phyloP scores from a whole-genome alignment of 2,329 filamentous ascomycete genomes.

The Talaromyces sp. region DNA sequence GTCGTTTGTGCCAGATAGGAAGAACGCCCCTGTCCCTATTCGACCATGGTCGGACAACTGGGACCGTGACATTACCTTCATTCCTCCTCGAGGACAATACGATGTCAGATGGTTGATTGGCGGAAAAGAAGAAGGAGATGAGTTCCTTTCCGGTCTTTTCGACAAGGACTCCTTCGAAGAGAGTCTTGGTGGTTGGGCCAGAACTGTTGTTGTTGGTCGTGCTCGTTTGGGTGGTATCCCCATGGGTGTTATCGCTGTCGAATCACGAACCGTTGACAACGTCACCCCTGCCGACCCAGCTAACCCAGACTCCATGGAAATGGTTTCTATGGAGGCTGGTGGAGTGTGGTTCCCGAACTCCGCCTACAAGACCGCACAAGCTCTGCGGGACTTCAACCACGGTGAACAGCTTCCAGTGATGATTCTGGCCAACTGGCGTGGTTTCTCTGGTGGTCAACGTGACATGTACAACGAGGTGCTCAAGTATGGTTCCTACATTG shows the following conservation, averaged over 20 bases:
- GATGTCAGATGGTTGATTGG: constrained; percentile 92
- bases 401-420: constrained; percentile 97
- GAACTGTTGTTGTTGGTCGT: constrained; percentile 92
- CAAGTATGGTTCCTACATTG: constrained; percentile 99
- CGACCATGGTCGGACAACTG: constrained; percentile 77
- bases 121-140: constrained; percentile 76
- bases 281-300: constrained; percentile 93
- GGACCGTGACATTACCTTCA: constrained; percentile 87
- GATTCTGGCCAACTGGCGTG: constrained; percentile 99
- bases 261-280: constrained; percentile 94
- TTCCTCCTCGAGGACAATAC: constrained; percentile 76
- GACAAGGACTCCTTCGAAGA: constrained; percentile 97
- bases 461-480: constrained; percentile 99
- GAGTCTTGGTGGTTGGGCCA: constrained; percentile 92
- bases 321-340: constrained; percentile 89
- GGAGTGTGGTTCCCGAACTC: constrained; percentile 99
- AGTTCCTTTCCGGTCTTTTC: constrained; percentile 87
- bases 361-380: constrained; percentile 98
- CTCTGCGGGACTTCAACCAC: constrained; percentile 98
- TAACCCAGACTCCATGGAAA: constrained; percentile 97
- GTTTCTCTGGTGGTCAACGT: constrained; percentile 98
- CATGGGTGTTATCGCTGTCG: constrained; percentile 95
- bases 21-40: constrained; percentile 88
- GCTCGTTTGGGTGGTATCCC: constrained; percentile 95
- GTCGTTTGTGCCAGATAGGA: constrained; percentile 94